Conservation (phyloP, 2,329 filamentous ascomycete genomes). For the Fusarium solani-melongenae region DNA sequence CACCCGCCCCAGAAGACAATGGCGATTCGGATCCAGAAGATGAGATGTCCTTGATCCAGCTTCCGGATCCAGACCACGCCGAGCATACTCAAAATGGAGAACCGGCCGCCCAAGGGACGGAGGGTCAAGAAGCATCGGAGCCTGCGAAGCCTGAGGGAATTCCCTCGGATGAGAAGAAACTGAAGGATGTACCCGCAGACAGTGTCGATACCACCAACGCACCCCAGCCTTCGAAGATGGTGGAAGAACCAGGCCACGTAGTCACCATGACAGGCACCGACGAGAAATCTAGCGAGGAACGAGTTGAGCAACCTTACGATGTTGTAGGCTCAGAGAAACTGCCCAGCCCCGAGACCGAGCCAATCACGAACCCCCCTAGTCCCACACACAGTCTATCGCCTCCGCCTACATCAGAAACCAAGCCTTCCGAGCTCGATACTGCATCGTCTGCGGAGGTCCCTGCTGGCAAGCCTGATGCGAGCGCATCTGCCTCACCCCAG, state of each 20-base stretch:
- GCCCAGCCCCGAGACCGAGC: slow-evolving; percentile 56
- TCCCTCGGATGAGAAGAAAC: background rate
- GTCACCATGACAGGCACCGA: slow-evolving; percentile 46
- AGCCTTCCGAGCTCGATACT: slow-evolving; percentile 61
- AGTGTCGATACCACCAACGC: background rate
- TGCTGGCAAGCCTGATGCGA: slow-evolving; percentile 42
- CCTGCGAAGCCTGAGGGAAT: background rate
- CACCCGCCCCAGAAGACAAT: slow-evolving; percentile 19
- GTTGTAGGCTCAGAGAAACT: slow-evolving; percentile 47
- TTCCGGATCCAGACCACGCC: slow-evolving; percentile 39
- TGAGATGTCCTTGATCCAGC: slow-evolving; percentile 48
- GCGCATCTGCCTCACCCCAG: slow-evolving; percentile 50
- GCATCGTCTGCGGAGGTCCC: slow-evolving; percentile 52
- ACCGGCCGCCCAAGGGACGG: background rate
- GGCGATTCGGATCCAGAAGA: slow-evolving; percentile 48
- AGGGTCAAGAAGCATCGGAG: background rate
- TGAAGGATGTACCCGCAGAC: background rate
- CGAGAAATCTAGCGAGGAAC: slow-evolving; percentile 32
- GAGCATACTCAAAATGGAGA: slow-evolving; percentile 24
- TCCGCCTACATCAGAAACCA: slow-evolving; percentile 59
- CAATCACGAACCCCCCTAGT: slow-evolving; percentile 55
- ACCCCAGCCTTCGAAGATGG: background rate
- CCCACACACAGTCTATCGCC: slow-evolving; percentile 60
- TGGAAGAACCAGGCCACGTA: slow-evolving; percentile 33
- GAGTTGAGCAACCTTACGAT: slow-evolving; percentile 1